Base-by-base conservation (phyloP, 176 grass and related monocot species). In the Juncus inflexus region DNA sequence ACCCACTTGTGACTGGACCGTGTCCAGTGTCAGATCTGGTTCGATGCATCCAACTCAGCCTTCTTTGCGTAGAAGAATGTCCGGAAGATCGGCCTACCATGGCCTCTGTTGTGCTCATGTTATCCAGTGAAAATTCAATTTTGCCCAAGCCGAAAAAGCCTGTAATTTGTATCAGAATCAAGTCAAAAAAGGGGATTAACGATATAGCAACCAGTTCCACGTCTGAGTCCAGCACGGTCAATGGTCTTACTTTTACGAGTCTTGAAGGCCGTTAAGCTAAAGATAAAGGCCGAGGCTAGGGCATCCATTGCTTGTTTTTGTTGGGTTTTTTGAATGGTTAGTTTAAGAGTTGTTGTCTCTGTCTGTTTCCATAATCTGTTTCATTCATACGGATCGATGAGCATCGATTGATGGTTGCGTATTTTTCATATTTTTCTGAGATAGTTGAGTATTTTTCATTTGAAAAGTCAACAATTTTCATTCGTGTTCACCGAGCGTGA, bases 41-140 rank as follows among this genome's bases (percentile, higher is more conserved):
- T 4, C 61, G 65, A 8, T 84, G 74, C 19, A 73, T 76, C 39
- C 72, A 86, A 1, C 3, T 84, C n/a, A 77, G 60, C 12, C 73
- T 90, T 35, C 9, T 83, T 50, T 86, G 87, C 40, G 60, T 90
- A 40, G 79, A 83, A 70, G 77, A 83, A 36, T 37, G 62, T 42
- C 80, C 83, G 5, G 72, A 69, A 43, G 70, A 61, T 1, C 84
- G 78, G 42, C 86, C 78, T 3, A 42, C 66, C 3, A 79, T 90
- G 73, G 61, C 58, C 14, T 79, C 61, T 0, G 52, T 82, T 16
- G 40, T 73, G 39, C 61, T 61, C 69, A 79, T 85, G 81, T 61
- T 90, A 13, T 77, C 61, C 42, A 85, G 70, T 55, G 62, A 73
- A 62, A 61, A 13, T 28, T 40, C 51, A n/a, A 11, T 58, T 12